Percentiles rank a stretch among this genome's conserved stretches.
Conservation (phyloP, 73 alveolate species). For the Tetrahymena borealis region DNA sequence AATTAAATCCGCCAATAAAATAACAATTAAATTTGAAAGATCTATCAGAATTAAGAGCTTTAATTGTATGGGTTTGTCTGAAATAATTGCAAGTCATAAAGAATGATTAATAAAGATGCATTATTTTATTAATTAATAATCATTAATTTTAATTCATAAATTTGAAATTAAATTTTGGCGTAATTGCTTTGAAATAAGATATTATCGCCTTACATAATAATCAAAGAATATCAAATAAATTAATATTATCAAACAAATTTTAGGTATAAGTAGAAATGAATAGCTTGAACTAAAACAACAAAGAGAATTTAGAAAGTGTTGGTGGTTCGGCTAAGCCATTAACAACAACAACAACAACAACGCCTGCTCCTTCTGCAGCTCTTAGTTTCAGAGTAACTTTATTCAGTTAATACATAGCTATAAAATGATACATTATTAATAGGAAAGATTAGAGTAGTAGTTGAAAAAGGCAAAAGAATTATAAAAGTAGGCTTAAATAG, state of each 20-base stretch:
- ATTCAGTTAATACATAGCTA: background rate
- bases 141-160: background rate
- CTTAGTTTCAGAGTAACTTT: background rate
- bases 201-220: background rate
- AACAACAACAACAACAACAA: background rate
- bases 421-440: background rate
- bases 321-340: background rate
- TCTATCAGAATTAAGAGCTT: too few relatives aligned
- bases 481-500: background rate
- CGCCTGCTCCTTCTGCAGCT: background rate
- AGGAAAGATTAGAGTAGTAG: background rate
- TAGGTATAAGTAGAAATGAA: background rate
- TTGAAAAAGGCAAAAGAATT: background rate
- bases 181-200: background rate
- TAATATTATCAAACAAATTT: background rate
- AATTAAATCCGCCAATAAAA: too few relatives aligned
- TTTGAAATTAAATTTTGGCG: slow-evolving; percentile 1
- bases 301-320: background rate
- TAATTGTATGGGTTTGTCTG: too few relatives aligned
- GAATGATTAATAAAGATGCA: too few relatives aligned
- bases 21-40: too few relatives aligned
- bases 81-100: too few relatives aligned
- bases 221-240: background rate
- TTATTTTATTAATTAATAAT: background rate
- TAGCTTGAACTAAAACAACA: background rate